Conservation (phyloP, 2,329 filamentous ascomycete species). For the Arthrobotrys sinensis region DNA sequence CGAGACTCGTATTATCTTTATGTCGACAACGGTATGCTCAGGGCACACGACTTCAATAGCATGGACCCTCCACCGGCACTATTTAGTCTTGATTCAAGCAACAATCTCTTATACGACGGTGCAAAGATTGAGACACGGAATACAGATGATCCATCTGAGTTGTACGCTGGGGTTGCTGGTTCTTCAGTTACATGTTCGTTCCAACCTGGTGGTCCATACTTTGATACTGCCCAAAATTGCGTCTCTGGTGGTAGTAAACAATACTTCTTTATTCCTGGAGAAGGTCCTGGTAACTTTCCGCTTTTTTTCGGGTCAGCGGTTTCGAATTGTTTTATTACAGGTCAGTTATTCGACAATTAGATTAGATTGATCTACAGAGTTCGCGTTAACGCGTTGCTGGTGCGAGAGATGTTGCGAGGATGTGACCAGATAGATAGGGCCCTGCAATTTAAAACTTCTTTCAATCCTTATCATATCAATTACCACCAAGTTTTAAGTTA, state of each 20-base stretch:
- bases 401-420: no score
- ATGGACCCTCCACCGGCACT: not conserved
- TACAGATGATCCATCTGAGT: constrained; percentile 8
- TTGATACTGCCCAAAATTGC: not conserved
- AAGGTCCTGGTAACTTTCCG: not conserved
- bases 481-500: no score
- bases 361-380: no score
- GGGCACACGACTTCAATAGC: constrained; percentile 22
- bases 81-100: constrained; percentile 14
- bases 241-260: constrained; percentile 5
- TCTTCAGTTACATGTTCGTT: constrained; percentile 2
- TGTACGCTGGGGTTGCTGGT: constrained; percentile 16
- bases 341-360: no score
- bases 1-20: constrained; percentile 25
- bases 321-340: not conserved
- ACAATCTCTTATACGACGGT: constrained; percentile 11
- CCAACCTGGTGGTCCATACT: constrained; percentile 6
- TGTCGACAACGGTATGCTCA: constrained; percentile 4
- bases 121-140: not conserved
- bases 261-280: not conserved
- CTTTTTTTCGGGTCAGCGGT: not conserved
- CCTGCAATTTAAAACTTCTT: no score
- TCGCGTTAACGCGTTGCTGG: no score
- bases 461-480: no score
- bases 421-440: no score